phyloP scores from a whole-genome alignment of 768 basidiomycete species.

The Phlebiopsis flavidoalba region DNA sequence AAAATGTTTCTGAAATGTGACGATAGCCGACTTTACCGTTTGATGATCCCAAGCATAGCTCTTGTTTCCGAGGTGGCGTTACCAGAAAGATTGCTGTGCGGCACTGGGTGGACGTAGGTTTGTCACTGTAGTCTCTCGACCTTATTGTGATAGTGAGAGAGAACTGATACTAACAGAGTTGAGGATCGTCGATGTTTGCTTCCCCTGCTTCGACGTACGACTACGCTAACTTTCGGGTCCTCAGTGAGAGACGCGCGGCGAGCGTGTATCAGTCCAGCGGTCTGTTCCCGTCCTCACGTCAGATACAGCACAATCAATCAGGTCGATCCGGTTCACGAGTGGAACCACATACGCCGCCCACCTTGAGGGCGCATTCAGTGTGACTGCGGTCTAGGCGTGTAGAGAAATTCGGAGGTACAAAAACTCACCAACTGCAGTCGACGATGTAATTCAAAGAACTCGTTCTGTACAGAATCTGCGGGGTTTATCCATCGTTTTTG shows the following conservation, averaged over 20 bases:
- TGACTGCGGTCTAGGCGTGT: background rate
- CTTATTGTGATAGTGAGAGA: background rate
- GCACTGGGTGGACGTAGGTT: background rate
- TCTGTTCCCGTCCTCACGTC: conserved; percentile 3
- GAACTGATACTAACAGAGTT: background rate
- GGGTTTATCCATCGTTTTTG: conserved; percentile 1
- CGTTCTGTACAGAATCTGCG: background rate
- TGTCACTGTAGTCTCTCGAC: too few relatives aligned
- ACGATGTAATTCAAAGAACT: conserved; percentile 13
- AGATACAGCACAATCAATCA: background rate
- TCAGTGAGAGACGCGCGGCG: conserved; percentile 34
- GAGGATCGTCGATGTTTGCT: conserved; percentile 13
- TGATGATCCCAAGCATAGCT: conserved; percentile 10
- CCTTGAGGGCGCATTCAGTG: background rate
- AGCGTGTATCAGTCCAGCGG: conserved; percentile 36
- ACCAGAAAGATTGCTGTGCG: conserved; percentile 10
- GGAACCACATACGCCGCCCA: conserved; percentile 4
- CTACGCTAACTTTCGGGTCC: conserved; percentile 28
- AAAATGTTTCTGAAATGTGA: background rate
- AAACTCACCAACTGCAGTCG: conserved; percentile 10
- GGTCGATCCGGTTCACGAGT: too few relatives aligned
- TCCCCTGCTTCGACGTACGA: conserved; percentile 30
- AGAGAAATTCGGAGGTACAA: background rate
- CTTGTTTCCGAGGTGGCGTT: conserved; percentile 11
- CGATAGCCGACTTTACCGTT: background rate